phyloP scores from a whole-genome alignment of 2,329 filamentous ascomycete species.

The Clonostachys rosea region DNA sequence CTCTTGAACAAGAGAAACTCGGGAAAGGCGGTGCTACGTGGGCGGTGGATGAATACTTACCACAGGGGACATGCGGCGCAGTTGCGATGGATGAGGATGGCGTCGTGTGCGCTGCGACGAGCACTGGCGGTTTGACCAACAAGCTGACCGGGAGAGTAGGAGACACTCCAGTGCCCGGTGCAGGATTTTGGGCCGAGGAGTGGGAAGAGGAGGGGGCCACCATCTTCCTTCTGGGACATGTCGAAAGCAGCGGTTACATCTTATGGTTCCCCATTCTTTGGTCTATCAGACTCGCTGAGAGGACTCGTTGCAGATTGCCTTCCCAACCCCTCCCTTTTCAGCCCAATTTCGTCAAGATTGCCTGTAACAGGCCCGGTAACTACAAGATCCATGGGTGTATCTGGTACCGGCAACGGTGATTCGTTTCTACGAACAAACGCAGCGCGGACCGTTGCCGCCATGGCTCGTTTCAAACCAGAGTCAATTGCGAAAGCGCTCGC shows the following conservation, averaged over 20 bases:
- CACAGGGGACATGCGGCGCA: constrained; percentile 80
- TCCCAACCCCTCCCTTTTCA: constrained; percentile 38
- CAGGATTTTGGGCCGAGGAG: constrained; percentile 87
- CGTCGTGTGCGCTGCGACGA: constrained; percentile 63
- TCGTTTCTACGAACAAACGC: constrained; percentile 74
- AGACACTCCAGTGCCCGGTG: constrained; percentile 78
- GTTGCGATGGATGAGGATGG: constrained; percentile 77
- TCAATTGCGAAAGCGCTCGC: constrained; percentile 54
- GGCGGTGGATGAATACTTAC: constrained; percentile 62
- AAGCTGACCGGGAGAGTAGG: constrained; percentile 82
- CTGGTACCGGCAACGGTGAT: constrained; percentile 84
- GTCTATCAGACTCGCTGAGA: constrained; percentile 30
- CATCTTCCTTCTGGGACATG: constrained; percentile 10
- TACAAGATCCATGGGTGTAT: constrained; percentile 51
- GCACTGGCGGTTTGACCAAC: constrained; percentile 79
- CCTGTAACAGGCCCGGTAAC: background rate
- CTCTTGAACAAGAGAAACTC: constrained; percentile 42
- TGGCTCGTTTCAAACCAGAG: constrained; percentile 57
- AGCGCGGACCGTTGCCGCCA: constrained; percentile 66
- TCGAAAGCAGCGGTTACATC: background rate
- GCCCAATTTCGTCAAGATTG: constrained; percentile 13
- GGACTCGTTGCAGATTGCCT: constrained; percentile 56
- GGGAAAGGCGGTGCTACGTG: constrained; percentile 40
- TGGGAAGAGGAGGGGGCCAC: constrained; percentile 54
- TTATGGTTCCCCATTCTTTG: constrained; percentile 1